Evolutionary conservation across 2,329 filamentous ascomycete species (phyloP).

Genomic region (Aurifilum marmelostoma): DNA sequence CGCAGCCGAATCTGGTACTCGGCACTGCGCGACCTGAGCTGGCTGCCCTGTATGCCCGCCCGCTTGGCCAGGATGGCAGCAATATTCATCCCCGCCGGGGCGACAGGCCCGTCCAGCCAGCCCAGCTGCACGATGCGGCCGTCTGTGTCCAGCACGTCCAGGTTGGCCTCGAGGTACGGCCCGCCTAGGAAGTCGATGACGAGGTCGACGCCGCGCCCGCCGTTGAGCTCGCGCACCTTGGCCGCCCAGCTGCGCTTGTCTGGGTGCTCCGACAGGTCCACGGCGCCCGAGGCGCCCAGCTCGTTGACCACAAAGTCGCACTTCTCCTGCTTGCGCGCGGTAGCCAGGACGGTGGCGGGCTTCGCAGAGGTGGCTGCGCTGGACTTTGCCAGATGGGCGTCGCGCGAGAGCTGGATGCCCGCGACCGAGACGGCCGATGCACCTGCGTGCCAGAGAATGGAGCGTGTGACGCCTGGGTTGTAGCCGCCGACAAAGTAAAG

Average conservation of each 20-base stretch:
- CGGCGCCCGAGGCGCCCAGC: slow-evolving; percentile 1
- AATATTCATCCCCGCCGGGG: neutral
- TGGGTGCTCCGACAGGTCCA: slow-evolving; percentile 3
- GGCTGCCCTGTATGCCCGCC: neutral
- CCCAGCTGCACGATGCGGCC: slow-evolving; percentile 1
- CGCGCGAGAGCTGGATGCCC: slow-evolving; percentile 9
- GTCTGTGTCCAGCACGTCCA: neutral
- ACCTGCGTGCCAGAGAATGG: slow-evolving; percentile 13
- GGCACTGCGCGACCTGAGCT: neutral
- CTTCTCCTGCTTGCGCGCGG: neutral
- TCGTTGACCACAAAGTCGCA: neutral
- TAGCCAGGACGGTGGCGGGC: slow-evolving; percentile 2
- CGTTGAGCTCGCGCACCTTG: slow-evolving; percentile 6
- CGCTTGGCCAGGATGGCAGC: slow-evolving; percentile 7
- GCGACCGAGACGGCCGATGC: slow-evolving; percentile 9
- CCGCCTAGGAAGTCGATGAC: slow-evolving; percentile 13
- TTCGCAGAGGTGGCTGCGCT: neutral
- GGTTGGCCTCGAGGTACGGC: slow-evolving; percentile 7
- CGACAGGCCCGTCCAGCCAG: neutral
- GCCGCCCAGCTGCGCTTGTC: slow-evolving; percentile 7
- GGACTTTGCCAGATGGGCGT: neutral
- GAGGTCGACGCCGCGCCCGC: slow-evolving; percentile 13
- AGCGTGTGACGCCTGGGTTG: neutral
- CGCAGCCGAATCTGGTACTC: slow-evolving; percentile 4
- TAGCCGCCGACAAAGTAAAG: slow-evolving; percentile 3